A percentile compares a stretch with the other conserved stretches of the same genome.
Conservation (phyloP, 2,329 filamentous ascomycete species). For the Gaeumannomyces sp. region DNA sequence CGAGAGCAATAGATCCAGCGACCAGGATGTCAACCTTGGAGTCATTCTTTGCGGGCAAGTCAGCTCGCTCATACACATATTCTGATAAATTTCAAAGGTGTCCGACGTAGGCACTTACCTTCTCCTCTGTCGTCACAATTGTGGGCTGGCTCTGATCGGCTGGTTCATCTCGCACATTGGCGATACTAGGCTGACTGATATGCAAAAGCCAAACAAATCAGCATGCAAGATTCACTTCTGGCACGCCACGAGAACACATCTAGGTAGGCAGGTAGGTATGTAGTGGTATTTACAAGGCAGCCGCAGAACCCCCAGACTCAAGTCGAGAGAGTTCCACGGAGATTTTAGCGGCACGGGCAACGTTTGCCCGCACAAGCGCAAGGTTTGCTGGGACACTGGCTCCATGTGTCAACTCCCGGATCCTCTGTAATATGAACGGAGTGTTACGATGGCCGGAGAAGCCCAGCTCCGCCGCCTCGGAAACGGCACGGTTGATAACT, state of each 20-base stretch:
- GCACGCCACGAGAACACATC: background rate
- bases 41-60: background rate
- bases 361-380: conserved; percentile 50
- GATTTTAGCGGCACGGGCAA: conserved; percentile 47
- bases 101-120: background rate
- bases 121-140: background rate
- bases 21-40: conserved; percentile 61
- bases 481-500: conserved; percentile 62
- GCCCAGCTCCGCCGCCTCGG: conserved; percentile 56
- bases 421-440: conserved; percentile 72
- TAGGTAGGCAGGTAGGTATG: background rate
- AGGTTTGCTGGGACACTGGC: conserved; percentile 70
- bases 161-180: background rate
- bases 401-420: conserved; percentile 70
- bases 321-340: conserved; percentile 46
- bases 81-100: background rate
- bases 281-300: background rate
- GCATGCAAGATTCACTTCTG: background rate
- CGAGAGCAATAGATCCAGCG: conserved; percentile 83
- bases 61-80: background rate
- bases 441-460: conserved; percentile 73
- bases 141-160: background rate
- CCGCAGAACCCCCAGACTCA: conserved; percentile 1
- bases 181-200: background rate
- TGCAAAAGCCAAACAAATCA: background rate